These are phyloP conservation scores for Geosmithia putterillii DNA, from an alignment of 2,329 filamentous ascomycete genomes.

Conservation along the genomic window DNA sequence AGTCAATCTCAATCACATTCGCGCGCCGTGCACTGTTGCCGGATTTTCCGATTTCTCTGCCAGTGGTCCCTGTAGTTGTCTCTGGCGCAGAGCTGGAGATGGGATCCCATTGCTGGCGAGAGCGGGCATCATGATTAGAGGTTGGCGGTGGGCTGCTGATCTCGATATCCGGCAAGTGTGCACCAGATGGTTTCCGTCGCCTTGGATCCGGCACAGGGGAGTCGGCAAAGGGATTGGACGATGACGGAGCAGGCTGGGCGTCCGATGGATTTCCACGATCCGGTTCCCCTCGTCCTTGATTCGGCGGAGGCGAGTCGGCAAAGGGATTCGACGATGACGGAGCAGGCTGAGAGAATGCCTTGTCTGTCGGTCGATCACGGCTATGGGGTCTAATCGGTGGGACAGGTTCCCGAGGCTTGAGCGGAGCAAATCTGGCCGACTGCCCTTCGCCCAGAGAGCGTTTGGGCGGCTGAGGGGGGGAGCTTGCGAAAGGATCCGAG, in stretches of 20 bases:
- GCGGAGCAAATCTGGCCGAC: neutral
- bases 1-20: slow-evolving; percentile 24
- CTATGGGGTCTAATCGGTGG: neutral
- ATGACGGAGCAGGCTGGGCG: neutral
- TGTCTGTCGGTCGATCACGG: too few relatives aligned
- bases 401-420: neutral
- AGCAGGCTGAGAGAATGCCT: neutral
- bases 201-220: neutral
- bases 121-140: neutral
- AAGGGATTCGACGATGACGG: neutral
- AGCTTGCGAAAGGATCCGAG: slow-evolving; percentile 22
- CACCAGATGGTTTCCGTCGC: neutral
- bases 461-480: slow-evolving; percentile 7
- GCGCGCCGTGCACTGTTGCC: slow-evolving; percentile 1
- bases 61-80: slow-evolving; percentile 10
- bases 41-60: slow-evolving; percentile 23
- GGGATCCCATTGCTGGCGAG: slow-evolving; percentile 13
- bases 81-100: slow-evolving; percentile 42
- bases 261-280: neutral
- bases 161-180: neutral
- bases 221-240: neutral
- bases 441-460: neutral
- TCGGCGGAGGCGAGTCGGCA: neutral
- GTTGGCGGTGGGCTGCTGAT: slow-evolving; percentile 1
- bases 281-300: neutral